Base-by-base conservation (phyloP, 1,284 basidiomycete genomes). In the Puccinia triticina region DNA sequence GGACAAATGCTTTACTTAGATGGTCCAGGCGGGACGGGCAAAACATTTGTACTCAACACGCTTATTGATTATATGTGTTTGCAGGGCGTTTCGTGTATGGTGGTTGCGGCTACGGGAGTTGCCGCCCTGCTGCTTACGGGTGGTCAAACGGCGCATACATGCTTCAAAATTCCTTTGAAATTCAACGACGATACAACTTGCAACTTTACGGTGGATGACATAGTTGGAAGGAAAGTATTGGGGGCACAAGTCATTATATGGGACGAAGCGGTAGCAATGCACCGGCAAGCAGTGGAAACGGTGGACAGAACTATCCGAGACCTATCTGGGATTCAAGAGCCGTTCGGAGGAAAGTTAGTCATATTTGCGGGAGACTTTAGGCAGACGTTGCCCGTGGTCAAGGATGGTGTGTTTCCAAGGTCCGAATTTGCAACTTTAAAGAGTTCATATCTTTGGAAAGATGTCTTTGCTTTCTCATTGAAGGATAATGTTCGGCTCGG, bases 61-160 rank as follows among this genome's bases (percentile, higher is more conserved):
- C n/a, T 90, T 61, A 87, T 87, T 78, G 66, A 86, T 77, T 64
- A 82, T 11, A 32, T 90, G 2, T 84, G 86, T 23, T 77, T 83
- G 18, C 78, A 85, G 46, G 85, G 85, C 0, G 32, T 8, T n/a
- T 83, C 21, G 87, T 90, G 83, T 86, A 85, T 90, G 0, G 66
- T 50, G 2, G 77, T 79, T 0, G 26, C 67, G 0, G 57, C 89
- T 4, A 89, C 88, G 7, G 89, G 89, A 0, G 89, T 90, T 77
- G 87, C 89, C 21, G 85, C 89, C 2, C 85, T 90, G 0, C 85
- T 90, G 0, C 79, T 90, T 0, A 84, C 71, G 3, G 88, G 88
- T 37, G 89, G 89, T 1, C 37, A 29, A 59, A 79, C 77, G 2
- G 77, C 77, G 11, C 77, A 79, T 43, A 57, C 66, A 0, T 34